Evolutionary conservation across 2,329 filamentous ascomycete species (phyloP).

Genomic region (Chaetothyriales sp.): DNA sequence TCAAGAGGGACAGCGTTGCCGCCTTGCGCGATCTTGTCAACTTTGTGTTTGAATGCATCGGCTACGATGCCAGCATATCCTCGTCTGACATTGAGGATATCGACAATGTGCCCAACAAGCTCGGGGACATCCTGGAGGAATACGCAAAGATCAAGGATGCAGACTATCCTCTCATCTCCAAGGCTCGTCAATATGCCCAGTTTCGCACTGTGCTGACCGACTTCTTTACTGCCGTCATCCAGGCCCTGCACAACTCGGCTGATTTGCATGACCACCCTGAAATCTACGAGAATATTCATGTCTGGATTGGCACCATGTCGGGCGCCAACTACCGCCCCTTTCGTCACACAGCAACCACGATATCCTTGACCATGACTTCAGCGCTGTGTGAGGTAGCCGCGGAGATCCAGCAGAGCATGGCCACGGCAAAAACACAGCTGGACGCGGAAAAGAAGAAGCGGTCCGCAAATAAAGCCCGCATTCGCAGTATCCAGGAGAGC

Average conservation of each 20-base stretch:
- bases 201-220: slow-evolving; percentile 64
- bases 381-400: slow-evolving; percentile 60
- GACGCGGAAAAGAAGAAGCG: slow-evolving; percentile 63
- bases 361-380: slow-evolving; percentile 64
- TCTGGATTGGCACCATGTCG: slow-evolving; percentile 84
- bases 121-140: slow-evolving; percentile 74
- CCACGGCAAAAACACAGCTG: slow-evolving; percentile 61
- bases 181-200: slow-evolving; percentile 55
- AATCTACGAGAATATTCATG: slow-evolving; percentile 73
- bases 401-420: slow-evolving; percentile 54
- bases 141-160: slow-evolving; percentile 71
- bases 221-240: slow-evolving; percentile 66
- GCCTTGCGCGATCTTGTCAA: slow-evolving; percentile 47
- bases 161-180: slow-evolving; percentile 84
- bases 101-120: slow-evolving; percentile 64
- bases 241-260: slow-evolving; percentile 65
- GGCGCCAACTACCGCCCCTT: slow-evolving; percentile 78
- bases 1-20: slow-evolving; percentile 39
- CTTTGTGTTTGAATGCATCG: slow-evolving; percentile 52
- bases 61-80: slow-evolving; percentile 64
- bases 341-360: slow-evolving; percentile 80
- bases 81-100: slow-evolving; percentile 76
- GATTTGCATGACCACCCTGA: slow-evolving; percentile 60
- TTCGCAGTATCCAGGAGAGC: slow-evolving; percentile 56
- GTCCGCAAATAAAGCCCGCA: slow-evolving; percentile 61